Percentiles rank a stretch among this genome's conserved stretches.
These are phyloP conservation scores for Solanum corneliomulleri DNA, from an alignment of 257 asterid species.

Conservation along the genomic window DNA sequence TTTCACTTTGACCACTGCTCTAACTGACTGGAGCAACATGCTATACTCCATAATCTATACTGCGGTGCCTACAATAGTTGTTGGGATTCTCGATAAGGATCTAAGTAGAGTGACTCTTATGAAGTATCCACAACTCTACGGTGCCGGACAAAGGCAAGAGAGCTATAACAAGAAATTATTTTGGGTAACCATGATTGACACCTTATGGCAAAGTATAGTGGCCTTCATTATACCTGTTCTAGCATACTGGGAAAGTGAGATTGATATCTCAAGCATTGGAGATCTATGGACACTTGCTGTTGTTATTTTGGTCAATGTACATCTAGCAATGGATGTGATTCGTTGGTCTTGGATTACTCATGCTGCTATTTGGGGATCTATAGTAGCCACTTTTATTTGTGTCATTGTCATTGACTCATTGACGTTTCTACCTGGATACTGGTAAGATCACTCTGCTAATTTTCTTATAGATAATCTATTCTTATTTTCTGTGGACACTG, in stretches of 20 bases:
- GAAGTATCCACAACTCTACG: slow-evolving; percentile 77
- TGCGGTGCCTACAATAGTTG: slow-evolving; percentile 67
- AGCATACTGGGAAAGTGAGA: slow-evolving; percentile 60
- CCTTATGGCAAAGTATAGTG: slow-evolving; percentile 84
- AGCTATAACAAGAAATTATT: slow-evolving; percentile 63
- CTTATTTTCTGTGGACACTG: not conserved
- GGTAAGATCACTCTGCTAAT: slow-evolving; percentile 35
- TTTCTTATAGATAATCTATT: not conserved
- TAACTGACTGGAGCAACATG: slow-evolving; percentile 97
- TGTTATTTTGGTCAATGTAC: slow-evolving; percentile 73
- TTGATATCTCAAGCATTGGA: slow-evolving; percentile 79
- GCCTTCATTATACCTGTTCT: slow-evolving; percentile 57
- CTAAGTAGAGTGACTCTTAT: slow-evolving; percentile 61
- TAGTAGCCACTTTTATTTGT: slow-evolving; percentile 66
- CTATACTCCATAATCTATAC: slow-evolving; percentile 82
- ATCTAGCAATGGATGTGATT: slow-evolving; percentile 84
- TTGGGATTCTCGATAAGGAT: slow-evolving; percentile 87
- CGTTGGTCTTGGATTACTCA: slow-evolving; percentile 90
- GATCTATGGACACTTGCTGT: slow-evolving; percentile 90
- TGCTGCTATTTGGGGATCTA: slow-evolving; percentile 85
- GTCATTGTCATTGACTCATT: slow-evolving; percentile 60
- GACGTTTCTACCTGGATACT: slow-evolving; percentile 69
- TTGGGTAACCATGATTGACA: slow-evolving; percentile 77
- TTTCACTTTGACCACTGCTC: slow-evolving; percentile 81
- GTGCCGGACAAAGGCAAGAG: slow-evolving; percentile 79